Percentiles rank a stretch among this genome's conserved stretches.
These are phyloP conservation scores for Fusarium brachygibbosum DNA, from an alignment of 2,329 filamentous ascomycete species.

Conservation along the genomic window DNA sequence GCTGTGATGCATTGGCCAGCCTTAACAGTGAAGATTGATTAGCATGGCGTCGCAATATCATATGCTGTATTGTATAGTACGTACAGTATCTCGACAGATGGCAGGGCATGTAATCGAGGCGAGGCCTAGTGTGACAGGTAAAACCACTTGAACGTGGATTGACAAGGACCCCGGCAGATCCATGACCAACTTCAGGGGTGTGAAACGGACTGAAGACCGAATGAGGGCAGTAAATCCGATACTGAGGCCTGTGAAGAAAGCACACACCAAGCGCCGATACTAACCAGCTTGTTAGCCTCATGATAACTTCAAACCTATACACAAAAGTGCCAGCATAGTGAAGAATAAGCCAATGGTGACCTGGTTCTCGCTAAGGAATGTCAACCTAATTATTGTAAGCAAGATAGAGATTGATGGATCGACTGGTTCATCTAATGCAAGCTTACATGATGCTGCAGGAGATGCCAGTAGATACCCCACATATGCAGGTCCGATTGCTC, in stretches of 20 bases:
- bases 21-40: slow-evolving; percentile 41
- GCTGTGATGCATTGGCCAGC: slow-evolving; percentile 25
- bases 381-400: slow-evolving; percentile 16
- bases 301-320: slow-evolving; percentile 21
- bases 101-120: slow-evolving; percentile 30
- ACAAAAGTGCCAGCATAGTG: slow-evolving; percentile 17
- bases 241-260: slow-evolving; percentile 30
- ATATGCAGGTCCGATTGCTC: slow-evolving; percentile 42
- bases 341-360: not conserved
- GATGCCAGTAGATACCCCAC: slow-evolving; percentile 25
- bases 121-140: slow-evolving; percentile 35
- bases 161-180: slow-evolving; percentile 39
- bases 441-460: slow-evolving; percentile 34
- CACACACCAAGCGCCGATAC: slow-evolving; percentile 42
- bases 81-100: slow-evolving; percentile 12
- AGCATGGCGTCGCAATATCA: slow-evolving; percentile 18
- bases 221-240: slow-evolving; percentile 43
- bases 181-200: slow-evolving; percentile 36
- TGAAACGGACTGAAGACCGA: slow-evolving; percentile 40
- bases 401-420: slow-evolving; percentile 22
- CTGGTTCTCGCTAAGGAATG: slow-evolving; percentile 14
- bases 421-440: slow-evolving; percentile 26
- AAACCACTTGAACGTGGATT: slow-evolving; percentile 35
- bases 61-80: not conserved
- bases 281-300: slow-evolving; percentile 39